phyloP scores from a whole-genome alignment of 2,329 filamentous ascomycete genomes.

The Myrmaecium sp. region DNA sequence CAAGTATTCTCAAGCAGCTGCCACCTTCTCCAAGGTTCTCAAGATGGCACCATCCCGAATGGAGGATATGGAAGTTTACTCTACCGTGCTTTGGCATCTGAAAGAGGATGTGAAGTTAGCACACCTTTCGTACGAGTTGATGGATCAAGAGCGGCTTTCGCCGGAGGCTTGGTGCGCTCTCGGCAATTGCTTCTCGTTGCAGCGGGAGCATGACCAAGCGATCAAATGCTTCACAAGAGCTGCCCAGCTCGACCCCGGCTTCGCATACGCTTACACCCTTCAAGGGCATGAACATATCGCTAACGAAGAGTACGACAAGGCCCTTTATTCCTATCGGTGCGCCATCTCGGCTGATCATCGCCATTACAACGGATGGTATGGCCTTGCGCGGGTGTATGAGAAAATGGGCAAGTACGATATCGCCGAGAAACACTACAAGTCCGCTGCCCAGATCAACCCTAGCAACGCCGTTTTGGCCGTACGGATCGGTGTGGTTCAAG shows the following conservation, averaged over 20 bases:
- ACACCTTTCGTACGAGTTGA: constrained; percentile 76
- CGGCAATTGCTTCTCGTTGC: constrained; percentile 86
- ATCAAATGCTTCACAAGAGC: constrained; percentile 88
- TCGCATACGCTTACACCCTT: constrained; percentile 89
- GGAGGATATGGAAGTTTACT: constrained; percentile 96
- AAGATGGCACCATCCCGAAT: constrained; percentile 65
- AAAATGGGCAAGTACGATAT: constrained; percentile 83
- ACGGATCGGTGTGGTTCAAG: constrained; percentile 72
- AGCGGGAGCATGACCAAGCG: constrained; percentile 86
- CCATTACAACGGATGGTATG: constrained; percentile 98
- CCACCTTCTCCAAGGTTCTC: constrained; percentile 65
- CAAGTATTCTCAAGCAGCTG: constrained; percentile 71
- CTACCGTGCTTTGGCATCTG: constrained; percentile 95
- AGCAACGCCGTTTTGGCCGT: constrained; percentile 85
- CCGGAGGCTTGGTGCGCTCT: constrained; percentile 93
- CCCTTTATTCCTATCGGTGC: constrained; percentile 68
- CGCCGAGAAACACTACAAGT: constrained; percentile 79
- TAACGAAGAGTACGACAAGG: constrained; percentile 96
- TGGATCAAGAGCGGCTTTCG: constrained; percentile 73
- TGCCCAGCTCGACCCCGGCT: constrained; percentile 74
- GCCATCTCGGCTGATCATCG: constrained; percentile 73
- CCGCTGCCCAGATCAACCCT: constrained; percentile 77
- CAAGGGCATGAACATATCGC: constrained; percentile 92
- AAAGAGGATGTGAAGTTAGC: constrained; percentile 85
- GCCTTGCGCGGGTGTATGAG: constrained; percentile 64